These are phyloP conservation scores for Verticillium albo-atrum DNA, from an alignment of 2,329 filamentous ascomycete species.

Conservation along the genomic window DNA sequence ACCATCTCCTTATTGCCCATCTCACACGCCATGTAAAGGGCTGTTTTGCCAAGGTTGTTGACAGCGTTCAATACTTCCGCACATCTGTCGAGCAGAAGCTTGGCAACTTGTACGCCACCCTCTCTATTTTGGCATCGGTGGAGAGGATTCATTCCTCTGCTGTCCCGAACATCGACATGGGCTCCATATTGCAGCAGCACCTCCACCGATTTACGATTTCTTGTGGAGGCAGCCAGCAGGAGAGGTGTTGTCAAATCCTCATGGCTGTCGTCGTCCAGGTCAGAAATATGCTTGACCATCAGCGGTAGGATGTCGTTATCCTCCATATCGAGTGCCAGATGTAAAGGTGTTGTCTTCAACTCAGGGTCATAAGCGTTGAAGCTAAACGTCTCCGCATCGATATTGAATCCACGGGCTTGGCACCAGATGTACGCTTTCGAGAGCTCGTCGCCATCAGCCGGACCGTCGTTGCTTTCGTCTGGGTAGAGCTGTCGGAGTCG, in stretches of 20 bases:
- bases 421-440: slow-evolving; percentile 20
- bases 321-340: slow-evolving; percentile 16
- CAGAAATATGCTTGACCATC: slow-evolving; percentile 17
- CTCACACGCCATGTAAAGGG: slow-evolving; percentile 23
- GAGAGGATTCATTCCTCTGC: slow-evolving; percentile 15
- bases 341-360: slow-evolving; percentile 18
- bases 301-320: slow-evolving; percentile 17
- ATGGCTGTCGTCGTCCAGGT: slow-evolving; percentile 16
- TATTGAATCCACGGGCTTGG: slow-evolving; percentile 18
- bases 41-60: slow-evolving; percentile 21
- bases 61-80: slow-evolving; percentile 13
- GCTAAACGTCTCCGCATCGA: slow-evolving; percentile 15
- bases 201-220: slow-evolving; percentile 19
- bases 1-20: slow-evolving; percentile 23
- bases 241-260: slow-evolving; percentile 18
- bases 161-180: slow-evolving; percentile 18
- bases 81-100: slow-evolving; percentile 15
- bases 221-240: slow-evolving; percentile 23
- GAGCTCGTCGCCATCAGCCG: slow-evolving; percentile 5
- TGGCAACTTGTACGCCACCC: slow-evolving; percentile 18
- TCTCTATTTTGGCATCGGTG: slow-evolving; percentile 19
- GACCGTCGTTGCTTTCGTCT: slow-evolving; percentile 3
- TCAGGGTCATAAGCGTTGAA: slow-evolving; percentile 17
- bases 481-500: slow-evolving; percentile 14
- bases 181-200: slow-evolving; percentile 20